Conservation (phyloP, 2,329 filamentous ascomycete genomes). For the Pseudocercospora vitis region DNA sequence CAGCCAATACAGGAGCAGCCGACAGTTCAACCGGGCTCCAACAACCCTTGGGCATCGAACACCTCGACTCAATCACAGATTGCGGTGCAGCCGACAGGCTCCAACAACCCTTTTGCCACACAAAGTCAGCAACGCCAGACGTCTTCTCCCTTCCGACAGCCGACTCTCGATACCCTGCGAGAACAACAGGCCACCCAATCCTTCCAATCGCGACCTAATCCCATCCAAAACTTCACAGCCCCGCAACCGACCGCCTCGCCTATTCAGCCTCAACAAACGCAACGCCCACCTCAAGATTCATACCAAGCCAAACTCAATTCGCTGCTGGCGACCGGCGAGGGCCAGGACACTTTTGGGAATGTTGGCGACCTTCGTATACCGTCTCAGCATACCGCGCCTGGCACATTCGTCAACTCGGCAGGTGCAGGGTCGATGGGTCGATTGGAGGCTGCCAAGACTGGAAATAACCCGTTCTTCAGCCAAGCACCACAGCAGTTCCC, state of each 20-base stretch:
- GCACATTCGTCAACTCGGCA: constrained; percentile 94
- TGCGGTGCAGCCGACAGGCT: constrained; percentile 84
- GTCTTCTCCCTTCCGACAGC: constrained; percentile 57
- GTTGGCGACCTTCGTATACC: constrained; percentile 94
- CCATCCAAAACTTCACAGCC: constrained; percentile 37
- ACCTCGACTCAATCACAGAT: constrained; percentile 62
- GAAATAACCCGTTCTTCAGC: constrained; percentile 90
- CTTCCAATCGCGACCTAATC: constrained; percentile 56
- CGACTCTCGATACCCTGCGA: constrained; percentile 71
- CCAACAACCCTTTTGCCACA: constrained; percentile 93
- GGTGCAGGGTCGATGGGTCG: constrained; percentile 70
- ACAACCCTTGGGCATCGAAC: constrained; percentile 83
- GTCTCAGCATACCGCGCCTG: constrained; percentile 92
- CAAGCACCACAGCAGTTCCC: constrained; percentile 47
- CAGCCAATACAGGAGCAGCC: constrained; percentile 59
- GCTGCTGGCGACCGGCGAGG: constrained; percentile 81
- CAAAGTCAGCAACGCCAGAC: constrained; percentile 61
- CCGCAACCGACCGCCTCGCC: constrained; percentile 49
- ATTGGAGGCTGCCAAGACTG: constrained; percentile 67
- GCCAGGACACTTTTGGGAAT: constrained; percentile 96
- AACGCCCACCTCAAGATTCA: constrained; percentile 49
- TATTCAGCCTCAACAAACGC: constrained; percentile 51
- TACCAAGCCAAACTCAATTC: constrained; percentile 76
- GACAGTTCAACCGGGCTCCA: constrained; percentile 73
- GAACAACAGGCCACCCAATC: constrained; percentile 78